These are phyloP conservation scores for Chionographis japonica DNA, from an alignment of 106 monocot genomes.

Conservation along the genomic window DNA sequence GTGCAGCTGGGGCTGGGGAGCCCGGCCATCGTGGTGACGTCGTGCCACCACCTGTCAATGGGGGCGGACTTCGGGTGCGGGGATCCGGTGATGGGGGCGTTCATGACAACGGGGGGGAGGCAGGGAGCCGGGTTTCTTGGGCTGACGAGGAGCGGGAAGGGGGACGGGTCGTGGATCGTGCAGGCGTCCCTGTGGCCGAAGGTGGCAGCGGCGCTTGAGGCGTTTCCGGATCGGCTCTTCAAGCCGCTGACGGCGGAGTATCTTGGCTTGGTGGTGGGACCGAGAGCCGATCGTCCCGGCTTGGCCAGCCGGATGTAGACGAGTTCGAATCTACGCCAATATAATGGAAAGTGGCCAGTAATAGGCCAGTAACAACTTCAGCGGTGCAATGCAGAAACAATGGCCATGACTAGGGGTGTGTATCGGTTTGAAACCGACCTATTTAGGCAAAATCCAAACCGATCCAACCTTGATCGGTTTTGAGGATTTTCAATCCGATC, in stretches of 20 bases:
- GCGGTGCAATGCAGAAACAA: too few species aligned
- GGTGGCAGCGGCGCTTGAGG: constrained; percentile 12
- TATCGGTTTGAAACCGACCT: too few species aligned
- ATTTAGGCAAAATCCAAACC: too few species aligned
- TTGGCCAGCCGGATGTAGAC: too few species aligned
- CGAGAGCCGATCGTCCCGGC: too few species aligned
- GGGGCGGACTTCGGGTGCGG: constrained; percentile 34
- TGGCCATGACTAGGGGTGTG: too few species aligned
- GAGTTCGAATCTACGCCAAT: too few species aligned
- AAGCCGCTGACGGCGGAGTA: constrained; percentile 12
- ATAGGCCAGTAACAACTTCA: too few species aligned
- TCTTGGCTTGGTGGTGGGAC: not conserved
- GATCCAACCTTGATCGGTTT: too few species aligned
- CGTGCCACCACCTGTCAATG: constrained; percentile 19
- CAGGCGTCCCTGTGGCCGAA: constrained; percentile 14
- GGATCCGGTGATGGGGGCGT: constrained; percentile 8
- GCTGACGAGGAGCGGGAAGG: not conserved
- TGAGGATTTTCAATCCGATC: too few species aligned
- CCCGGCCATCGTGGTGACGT: constrained; percentile 14
- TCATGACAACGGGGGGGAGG: not conserved
- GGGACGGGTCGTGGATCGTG: constrained; percentile 24
- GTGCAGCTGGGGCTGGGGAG: constrained; percentile 10
- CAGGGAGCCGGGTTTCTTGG: not conserved
- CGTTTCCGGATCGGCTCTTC: constrained; percentile 11
- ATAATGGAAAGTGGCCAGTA: too few species aligned